Conservation (phyloP, 257 asterid genomes). For the Solanum phureja region DNA sequence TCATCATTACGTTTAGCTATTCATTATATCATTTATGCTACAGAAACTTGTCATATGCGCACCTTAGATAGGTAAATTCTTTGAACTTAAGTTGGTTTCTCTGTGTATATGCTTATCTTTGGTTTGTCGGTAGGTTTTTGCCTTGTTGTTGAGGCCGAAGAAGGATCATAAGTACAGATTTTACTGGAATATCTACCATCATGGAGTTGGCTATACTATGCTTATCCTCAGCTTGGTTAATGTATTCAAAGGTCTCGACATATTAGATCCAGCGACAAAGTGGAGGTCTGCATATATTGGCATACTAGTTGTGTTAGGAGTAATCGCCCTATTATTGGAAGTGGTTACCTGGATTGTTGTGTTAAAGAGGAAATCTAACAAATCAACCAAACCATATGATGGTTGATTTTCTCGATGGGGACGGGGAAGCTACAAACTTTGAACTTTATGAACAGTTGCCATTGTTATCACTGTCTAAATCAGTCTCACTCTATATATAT, state of each 20-base stretch:
- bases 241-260: slow-evolving; percentile 66
- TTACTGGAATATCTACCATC: slow-evolving; percentile 87
- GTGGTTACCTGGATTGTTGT: slow-evolving; percentile 63
- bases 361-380: slow-evolving; percentile 33
- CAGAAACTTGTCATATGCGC: not conserved
- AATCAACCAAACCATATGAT: slow-evolving; percentile 47
- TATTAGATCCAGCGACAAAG: slow-evolving; percentile 46
- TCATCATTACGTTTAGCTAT: slow-evolving; percentile 5
- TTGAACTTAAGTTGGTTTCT: not conserved
- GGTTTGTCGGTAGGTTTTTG: slow-evolving; percentile 33
- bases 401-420: slow-evolving; percentile 22
- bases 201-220: slow-evolving; percentile 50
- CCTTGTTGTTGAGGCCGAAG: slow-evolving; percentile 66
- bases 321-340: slow-evolving; percentile 39
- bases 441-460: slow-evolving; percentile 10
- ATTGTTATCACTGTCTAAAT: not conserved
- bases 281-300: slow-evolving; percentile 54
- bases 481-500: not conserved
- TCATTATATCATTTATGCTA: not conserved
- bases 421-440: slow-evolving; percentile 25
- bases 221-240: slow-evolving; percentile 56
- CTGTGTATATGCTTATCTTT: not conserved
- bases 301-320: slow-evolving; percentile 43
- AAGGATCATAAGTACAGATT: slow-evolving; percentile 69
- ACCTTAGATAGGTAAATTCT: not conserved